These are phyloP conservation scores for Trametes versicolor DNA, from an alignment of 1,284 basidiomycete species.

Conservation along the genomic window DNA sequence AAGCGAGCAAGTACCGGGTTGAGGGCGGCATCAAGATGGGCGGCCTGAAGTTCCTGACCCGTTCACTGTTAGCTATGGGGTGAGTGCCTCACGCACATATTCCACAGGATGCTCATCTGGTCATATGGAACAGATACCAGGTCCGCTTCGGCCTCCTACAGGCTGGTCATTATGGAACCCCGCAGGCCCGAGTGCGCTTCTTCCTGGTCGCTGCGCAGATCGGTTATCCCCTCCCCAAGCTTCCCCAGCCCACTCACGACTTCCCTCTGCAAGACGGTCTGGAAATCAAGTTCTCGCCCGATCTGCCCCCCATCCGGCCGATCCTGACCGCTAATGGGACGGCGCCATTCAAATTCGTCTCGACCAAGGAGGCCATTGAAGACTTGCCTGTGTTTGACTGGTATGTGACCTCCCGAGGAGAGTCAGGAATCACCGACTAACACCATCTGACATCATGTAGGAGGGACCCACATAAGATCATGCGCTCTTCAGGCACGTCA, in stretches of 20 bases:
- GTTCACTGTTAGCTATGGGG: slow-evolving; percentile 69
- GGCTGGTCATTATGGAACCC: slow-evolving; percentile 77
- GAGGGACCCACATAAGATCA: slow-evolving; percentile 50
- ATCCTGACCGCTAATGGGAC: slow-evolving; percentile 57
- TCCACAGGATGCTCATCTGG: not conserved
- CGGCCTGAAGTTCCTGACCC: slow-evolving; percentile 70
- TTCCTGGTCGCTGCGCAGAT: slow-evolving; percentile 71
- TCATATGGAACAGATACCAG: slow-evolving; percentile 63
- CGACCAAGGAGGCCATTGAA: slow-evolving; percentile 72
- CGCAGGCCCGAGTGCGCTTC: slow-evolving; percentile 75
- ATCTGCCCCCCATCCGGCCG: slow-evolving; percentile 48
- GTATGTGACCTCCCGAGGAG: slow-evolving; percentile 52
- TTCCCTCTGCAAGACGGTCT: slow-evolving; percentile 58
- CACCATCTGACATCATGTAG: slow-evolving; percentile 45
- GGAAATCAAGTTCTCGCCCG: slow-evolving; percentile 58
- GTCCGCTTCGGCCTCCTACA: slow-evolving; percentile 70
- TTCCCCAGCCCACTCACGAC: slow-evolving; percentile 78
- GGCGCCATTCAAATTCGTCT: slow-evolving; percentile 62
- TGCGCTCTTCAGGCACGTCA: not conserved
- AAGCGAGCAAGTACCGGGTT: slow-evolving; percentile 57
- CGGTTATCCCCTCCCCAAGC: slow-evolving; percentile 60
- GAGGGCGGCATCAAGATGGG: slow-evolving; percentile 73
- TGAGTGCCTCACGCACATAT: slow-evolving; percentile 43
- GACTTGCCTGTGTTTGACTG: slow-evolving; percentile 78
- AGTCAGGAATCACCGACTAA: no score